phyloP scores from a whole-genome alignment of 208 protist species.

The Crithidia thermophila region DNA sequence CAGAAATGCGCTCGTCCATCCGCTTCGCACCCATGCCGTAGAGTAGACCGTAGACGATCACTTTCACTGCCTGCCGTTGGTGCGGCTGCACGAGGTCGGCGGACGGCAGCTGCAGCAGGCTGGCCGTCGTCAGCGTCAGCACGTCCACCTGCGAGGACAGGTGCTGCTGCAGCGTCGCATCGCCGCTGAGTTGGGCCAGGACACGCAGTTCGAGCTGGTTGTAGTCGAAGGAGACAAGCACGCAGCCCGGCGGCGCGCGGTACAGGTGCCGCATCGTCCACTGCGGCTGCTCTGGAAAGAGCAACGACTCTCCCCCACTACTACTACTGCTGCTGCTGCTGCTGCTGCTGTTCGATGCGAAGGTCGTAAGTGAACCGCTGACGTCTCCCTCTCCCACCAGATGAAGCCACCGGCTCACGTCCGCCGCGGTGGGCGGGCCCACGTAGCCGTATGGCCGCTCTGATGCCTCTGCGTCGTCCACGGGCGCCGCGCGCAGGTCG shows the following conservation, averaged over 20 bases:
- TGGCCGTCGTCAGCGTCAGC: conserved; percentile 47
- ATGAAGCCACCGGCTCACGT: conserved; percentile 21
- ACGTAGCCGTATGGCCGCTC: conserved; percentile 1
- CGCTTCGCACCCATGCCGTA: conserved; percentile 87
- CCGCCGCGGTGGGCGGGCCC: conserved; percentile 4
- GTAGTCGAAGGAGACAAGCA: conserved; percentile 78
- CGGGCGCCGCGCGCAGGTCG: conserved; percentile 1
- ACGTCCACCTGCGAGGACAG: conserved; percentile 54
- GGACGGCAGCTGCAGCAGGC: conserved; percentile 34
- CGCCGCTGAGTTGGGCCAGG: conserved; percentile 74
- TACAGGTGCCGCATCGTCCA: conserved; percentile 78
- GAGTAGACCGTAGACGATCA: conserved; percentile 88
- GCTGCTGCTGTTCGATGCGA: too few relatives aligned
- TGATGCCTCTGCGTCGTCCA: neutral
- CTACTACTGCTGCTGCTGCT: too few relatives aligned
- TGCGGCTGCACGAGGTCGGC: conserved; percentile 33
- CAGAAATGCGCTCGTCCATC: conserved; percentile 52
- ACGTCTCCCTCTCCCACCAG: too few relatives aligned
- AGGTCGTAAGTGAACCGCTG: too few relatives aligned
- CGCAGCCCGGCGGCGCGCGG: conserved; percentile 61
- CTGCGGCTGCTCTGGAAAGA: conserved; percentile 38
- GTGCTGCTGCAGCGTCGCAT: conserved; percentile 53
- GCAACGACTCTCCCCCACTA: too few relatives aligned
- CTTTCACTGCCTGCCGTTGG: conserved; percentile 70
- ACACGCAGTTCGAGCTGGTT: conserved; percentile 88